A percentile compares a stretch with the other conserved stretches of the same genome.
These are phyloP conservation scores for Ophiostoma tasmaniense DNA, from an alignment of 2,329 filamentous ascomycete species.

Conservation along the genomic window DNA sequence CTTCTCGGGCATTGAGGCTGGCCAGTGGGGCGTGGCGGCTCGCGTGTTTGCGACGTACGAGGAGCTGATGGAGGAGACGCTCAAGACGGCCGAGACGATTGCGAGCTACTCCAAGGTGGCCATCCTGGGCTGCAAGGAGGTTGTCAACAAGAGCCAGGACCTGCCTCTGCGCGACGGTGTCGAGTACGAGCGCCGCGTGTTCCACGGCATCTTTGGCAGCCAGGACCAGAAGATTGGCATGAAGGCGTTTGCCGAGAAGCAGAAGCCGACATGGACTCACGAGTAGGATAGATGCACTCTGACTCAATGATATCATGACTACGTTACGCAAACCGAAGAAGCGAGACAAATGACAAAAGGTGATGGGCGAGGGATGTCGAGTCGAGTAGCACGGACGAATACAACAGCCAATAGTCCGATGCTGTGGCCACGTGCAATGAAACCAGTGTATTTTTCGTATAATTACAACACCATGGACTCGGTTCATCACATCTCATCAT, in stretches of 20 bases:
- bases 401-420: not conserved
- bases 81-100: slow-evolving; percentile 83
- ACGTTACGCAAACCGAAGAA: not conserved
- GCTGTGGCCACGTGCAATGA: not conserved
- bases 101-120: slow-evolving; percentile 80
- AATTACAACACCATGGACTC: no score
- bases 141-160: slow-evolving; percentile 99
- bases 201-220: slow-evolving; percentile 88
- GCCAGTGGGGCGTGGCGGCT: slow-evolving; percentile 82
- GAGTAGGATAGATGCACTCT: slow-evolving; percentile 41
- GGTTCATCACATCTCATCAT: not conserved
- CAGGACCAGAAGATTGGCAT: slow-evolving; percentile 96
- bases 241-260: slow-evolving; percentile 92
- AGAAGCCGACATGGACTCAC: slow-evolving; percentile 83
- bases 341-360: not conserved
- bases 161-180: slow-evolving; percentile 78
- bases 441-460: not conserved
- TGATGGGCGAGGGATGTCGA: not conserved
- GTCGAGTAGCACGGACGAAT: not conserved
- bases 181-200: slow-evolving; percentile 87
- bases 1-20: slow-evolving; percentile 77
- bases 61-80: slow-evolving; percentile 68
- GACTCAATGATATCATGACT: not conserved
- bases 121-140: slow-evolving; percentile 85
- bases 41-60: slow-evolving; percentile 72